Evolutionary conservation across 306 rosid species (phyloP).

Genomic region (Cucurbita argyrosperma): DNA sequence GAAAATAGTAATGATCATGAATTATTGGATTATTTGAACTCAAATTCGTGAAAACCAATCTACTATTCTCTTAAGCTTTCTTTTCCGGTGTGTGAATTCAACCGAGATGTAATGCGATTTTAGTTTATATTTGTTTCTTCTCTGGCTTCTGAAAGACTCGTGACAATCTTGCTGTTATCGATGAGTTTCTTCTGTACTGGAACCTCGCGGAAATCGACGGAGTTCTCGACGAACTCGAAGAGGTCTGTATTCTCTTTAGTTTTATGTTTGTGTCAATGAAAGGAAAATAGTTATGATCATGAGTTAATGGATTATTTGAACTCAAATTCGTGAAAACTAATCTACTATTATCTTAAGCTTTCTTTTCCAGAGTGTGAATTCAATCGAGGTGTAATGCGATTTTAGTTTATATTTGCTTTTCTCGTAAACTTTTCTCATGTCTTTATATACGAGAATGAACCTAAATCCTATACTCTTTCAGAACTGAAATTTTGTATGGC

Average conservation of each 20-base stretch:
- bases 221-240: constrained; percentile 92
- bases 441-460: neutral
- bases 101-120: neutral
- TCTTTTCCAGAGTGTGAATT: neutral
- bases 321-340: neutral
- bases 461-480: neutral
- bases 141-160: constrained; percentile 85
- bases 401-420: neutral
- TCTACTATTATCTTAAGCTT: neutral
- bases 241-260: constrained; percentile 26
- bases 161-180: constrained; percentile 76
- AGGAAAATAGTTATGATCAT: neutral
- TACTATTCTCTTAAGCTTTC: neutral
- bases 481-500: neutral
- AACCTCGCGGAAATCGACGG: constrained; percentile 83
- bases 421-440: neutral
- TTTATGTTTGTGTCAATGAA: neutral
- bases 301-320: neutral
- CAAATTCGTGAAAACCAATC: neutral
- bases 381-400: neutral
- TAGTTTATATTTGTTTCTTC: constrained; percentile 16
- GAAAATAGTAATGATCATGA: neutral
- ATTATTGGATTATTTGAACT: neutral
- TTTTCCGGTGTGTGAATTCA: neutral
- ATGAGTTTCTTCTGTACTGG: constrained; percentile 91